These are phyloP conservation scores for Lactifluus hygrophoroides DNA, from an alignment of 768 basidiomycete genomes.

Conservation along the genomic window DNA sequence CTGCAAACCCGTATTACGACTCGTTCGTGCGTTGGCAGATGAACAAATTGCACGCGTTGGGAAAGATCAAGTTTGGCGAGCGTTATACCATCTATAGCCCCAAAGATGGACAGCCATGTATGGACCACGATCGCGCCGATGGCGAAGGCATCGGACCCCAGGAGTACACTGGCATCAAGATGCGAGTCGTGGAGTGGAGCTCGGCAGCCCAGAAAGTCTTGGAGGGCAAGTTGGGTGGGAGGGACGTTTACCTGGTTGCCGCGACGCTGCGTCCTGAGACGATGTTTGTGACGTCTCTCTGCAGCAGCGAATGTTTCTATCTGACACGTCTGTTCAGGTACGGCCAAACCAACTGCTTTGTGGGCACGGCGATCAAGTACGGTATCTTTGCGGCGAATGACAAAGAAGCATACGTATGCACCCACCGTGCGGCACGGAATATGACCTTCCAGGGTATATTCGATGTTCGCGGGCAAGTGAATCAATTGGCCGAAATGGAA, in stretches of 20 bases:
- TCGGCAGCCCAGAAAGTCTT: constrained; percentile 55
- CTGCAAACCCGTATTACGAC: constrained; percentile 96
- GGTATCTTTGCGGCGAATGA: constrained; percentile 86
- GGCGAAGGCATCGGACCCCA: constrained; percentile 94
- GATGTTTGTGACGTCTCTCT: constrained; percentile 47
- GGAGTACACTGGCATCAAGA: constrained; percentile 91
- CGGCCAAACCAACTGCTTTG: constrained; percentile 97
- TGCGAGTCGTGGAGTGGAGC: constrained; percentile 87
- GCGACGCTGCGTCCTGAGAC: constrained; percentile 96
- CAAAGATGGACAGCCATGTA: constrained; percentile 97
- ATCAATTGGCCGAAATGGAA: constrained; percentile 67
- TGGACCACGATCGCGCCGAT: constrained; percentile 97
- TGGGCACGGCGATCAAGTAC: constrained; percentile 84
- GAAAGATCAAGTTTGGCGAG: constrained; percentile 97
- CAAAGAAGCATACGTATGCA: constrained; percentile 82
- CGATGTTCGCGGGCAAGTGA: constrained; percentile 58
- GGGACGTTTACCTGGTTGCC: constrained; percentile 88
- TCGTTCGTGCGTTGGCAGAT: constrained; percentile 97
- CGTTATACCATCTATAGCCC: constrained; percentile 98
- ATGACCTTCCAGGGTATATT: constrained; percentile 94
- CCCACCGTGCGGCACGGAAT: constrained; percentile 86
- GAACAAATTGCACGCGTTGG: constrained; percentile 78
- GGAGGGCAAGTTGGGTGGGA: constrained; percentile 58
- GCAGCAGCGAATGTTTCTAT: neutral
- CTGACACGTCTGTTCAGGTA: constrained; percentile 47